These are phyloP conservation scores for Cardiospermum halicacabum DNA, from an alignment of 345 rosid species.

Conservation along the genomic window DNA sequence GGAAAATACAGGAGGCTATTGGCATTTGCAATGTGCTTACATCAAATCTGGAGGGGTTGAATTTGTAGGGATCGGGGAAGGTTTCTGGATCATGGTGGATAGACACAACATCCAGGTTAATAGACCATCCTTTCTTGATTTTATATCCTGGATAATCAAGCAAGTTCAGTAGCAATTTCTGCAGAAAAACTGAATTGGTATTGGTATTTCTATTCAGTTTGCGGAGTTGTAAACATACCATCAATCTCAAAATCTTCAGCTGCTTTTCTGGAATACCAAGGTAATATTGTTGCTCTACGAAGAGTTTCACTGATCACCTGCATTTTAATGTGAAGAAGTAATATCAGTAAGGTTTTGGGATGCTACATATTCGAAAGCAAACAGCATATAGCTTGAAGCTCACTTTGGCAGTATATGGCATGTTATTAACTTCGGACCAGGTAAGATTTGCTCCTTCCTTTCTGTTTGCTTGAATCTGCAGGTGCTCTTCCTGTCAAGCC, in stretches of 20 bases:
- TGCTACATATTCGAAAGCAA: background rate
- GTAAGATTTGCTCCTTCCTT: constrained; percentile 32
- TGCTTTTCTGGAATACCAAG: constrained; percentile 68
- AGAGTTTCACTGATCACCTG: constrained; percentile 61
- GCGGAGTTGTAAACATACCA: constrained; percentile 24
- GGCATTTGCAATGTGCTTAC: constrained; percentile 23
- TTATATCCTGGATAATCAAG: constrained; percentile 30
- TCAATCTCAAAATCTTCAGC: constrained; percentile 59
- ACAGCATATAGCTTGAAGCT: background rate
- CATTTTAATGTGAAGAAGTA: background rate
- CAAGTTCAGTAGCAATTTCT: background rate
- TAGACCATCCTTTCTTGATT: constrained; percentile 58
- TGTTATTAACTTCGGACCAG: constrained; percentile 53
- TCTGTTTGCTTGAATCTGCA: constrained; percentile 32
- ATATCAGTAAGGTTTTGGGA: background rate
- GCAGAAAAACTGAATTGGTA: background rate
- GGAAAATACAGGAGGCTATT: background rate
- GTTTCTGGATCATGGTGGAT: constrained; percentile 54
- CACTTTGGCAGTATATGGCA: constrained; percentile 60
- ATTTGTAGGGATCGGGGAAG: constrained; percentile 42
- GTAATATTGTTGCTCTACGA: constrained; percentile 51
- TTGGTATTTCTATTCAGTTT: background rate
- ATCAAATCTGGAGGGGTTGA: constrained; percentile 51
- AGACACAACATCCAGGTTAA: constrained; percentile 68
- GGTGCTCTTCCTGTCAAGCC: constrained; percentile 49